Evolutionary conservation across 2,329 filamentous ascomycete genomes (phyloP).

Genomic region (Metarhizium album): DNA sequence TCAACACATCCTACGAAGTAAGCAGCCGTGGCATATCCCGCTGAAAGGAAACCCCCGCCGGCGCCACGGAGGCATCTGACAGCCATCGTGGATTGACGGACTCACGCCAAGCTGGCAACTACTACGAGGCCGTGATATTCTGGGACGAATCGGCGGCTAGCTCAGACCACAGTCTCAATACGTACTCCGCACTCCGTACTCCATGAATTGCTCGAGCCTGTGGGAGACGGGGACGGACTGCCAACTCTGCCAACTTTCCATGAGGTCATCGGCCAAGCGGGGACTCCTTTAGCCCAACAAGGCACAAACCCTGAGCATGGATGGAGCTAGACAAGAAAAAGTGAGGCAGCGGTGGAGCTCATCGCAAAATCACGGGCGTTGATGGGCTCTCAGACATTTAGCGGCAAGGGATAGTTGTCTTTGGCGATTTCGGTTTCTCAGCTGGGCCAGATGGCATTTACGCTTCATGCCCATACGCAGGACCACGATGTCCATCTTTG

Average conservation of each 20-base stretch:
- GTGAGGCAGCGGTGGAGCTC: background rate
- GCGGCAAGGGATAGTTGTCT: background rate
- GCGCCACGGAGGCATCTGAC: too few relatives aligned
- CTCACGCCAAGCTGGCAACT: too few relatives aligned
- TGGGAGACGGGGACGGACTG: background rate
- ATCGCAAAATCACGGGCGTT: background rate
- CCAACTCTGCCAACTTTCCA: background rate
- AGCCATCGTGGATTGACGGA: too few relatives aligned
- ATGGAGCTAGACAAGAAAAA: background rate
- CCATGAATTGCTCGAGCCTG: too few relatives aligned
- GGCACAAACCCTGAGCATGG: background rate
- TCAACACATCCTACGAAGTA: too few relatives aligned
- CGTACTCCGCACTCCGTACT: too few relatives aligned
- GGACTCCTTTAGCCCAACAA: background rate
- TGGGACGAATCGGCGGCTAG: background rate
- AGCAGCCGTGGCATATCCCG: too few relatives aligned
- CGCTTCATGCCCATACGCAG: background rate
- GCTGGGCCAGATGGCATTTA: background rate
- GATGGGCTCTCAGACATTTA: background rate
- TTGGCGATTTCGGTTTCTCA: background rate
- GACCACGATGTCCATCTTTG: background rate
- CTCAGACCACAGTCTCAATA: too few relatives aligned
- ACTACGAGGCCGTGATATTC: background rate
- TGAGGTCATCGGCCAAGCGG: background rate
- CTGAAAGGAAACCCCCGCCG: too few relatives aligned